These are phyloP conservation scores for Moesziomyces antarcticus DNA, from an alignment of 1,284 basidiomycete species.

Conservation along the genomic window DNA sequence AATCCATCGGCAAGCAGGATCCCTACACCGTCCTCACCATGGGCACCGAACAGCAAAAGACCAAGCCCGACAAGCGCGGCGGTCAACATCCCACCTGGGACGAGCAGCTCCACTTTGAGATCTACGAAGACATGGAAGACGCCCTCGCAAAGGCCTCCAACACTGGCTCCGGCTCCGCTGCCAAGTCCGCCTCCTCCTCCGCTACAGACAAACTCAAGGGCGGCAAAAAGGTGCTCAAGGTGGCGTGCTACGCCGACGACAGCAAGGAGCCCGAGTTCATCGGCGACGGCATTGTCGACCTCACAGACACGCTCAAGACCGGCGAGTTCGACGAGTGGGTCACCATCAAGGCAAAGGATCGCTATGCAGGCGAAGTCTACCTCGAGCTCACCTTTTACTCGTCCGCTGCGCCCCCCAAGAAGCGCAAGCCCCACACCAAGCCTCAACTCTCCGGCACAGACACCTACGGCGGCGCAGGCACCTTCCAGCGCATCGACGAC, in stretches of 20 bases:
- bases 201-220: slow-evolving; percentile 71
- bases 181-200: slow-evolving; percentile 66
- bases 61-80: slow-evolving; percentile 83
- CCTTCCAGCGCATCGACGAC: slow-evolving; percentile 51
- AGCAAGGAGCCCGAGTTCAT: slow-evolving; percentile 93
- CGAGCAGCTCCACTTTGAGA: slow-evolving; percentile 92
- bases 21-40: slow-evolving; percentile 87
- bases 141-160: slow-evolving; percentile 70
- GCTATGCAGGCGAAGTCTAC: slow-evolving; percentile 66
- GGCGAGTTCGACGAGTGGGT: slow-evolving; percentile 99
- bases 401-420: slow-evolving; percentile 58
- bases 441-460: slow-evolving; percentile 38
- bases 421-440: slow-evolving; percentile 45
- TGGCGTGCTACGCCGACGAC: slow-evolving; percentile 94
- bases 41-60: slow-evolving; percentile 76
- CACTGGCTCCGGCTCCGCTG: slow-evolving; percentile 19
- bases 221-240: slow-evolving; percentile 80
- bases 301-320: slow-evolving; percentile 88
- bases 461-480: slow-evolving; percentile 62
- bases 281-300: slow-evolving; percentile 86
- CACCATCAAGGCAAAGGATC: slow-evolving; percentile 68
- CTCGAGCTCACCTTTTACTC: slow-evolving; percentile 67
- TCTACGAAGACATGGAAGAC: slow-evolving; percentile 83
- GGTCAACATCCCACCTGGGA: slow-evolving; percentile 99
- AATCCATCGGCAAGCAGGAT: slow-evolving; percentile 83